phyloP scores from a whole-genome alignment of 73 alveolate species.

The Paramecium pentaurelia region DNA sequence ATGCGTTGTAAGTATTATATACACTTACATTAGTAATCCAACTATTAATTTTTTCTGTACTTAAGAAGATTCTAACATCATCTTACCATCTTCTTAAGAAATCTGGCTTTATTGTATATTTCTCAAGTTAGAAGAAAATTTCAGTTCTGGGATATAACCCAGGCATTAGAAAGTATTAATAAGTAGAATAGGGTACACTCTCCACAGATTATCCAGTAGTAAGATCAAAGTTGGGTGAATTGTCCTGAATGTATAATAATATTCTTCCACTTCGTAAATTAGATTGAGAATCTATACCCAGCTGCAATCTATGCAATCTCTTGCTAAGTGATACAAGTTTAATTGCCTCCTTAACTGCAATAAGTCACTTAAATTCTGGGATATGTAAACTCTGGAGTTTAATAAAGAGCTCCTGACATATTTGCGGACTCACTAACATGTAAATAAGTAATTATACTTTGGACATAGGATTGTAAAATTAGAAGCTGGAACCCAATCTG shows the following conservation, averaged over 20 bases:
- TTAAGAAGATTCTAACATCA: neutral
- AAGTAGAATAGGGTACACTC: neutral
- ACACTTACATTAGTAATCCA: constrained; percentile 51
- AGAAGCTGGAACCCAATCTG: neutral
- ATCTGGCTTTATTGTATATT: constrained; percentile 44
- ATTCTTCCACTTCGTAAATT: constrained; percentile 50
- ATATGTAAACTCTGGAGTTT: neutral
- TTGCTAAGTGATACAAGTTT: neutral
- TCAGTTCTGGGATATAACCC: constrained; percentile 56
- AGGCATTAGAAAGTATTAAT: constrained; percentile 49
- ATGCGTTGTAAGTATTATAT: constrained; percentile 1
- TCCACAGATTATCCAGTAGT: constrained; percentile 48
- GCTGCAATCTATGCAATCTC: neutral
- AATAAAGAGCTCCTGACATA: constrained; percentile 45
- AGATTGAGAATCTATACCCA: neutral
- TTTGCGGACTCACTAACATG: neutral
- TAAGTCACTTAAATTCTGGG: neutral
- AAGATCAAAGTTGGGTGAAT: constrained; percentile 11
- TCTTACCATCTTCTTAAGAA: constrained; percentile 33
- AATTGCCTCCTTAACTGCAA: neutral
- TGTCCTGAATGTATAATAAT: constrained; percentile 10
- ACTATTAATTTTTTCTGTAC: neutral
- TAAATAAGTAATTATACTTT: neutral
- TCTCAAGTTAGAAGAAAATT: neutral
- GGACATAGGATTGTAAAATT: neutral